Conservation (phyloP, 768 basidiomycete genomes). For the Amanita phalloides region DNA sequence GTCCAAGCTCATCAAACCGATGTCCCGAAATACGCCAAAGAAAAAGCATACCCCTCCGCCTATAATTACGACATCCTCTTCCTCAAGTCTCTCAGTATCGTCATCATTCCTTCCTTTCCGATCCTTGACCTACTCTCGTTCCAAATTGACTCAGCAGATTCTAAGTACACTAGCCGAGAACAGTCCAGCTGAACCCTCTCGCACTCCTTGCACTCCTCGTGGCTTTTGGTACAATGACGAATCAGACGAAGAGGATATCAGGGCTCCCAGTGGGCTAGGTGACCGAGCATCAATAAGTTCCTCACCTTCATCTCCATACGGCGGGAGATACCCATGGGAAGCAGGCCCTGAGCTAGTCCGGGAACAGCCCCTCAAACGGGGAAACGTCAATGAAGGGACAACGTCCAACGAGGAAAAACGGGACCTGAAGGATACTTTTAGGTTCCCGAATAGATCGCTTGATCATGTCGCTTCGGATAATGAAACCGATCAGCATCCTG, state of each 20-base stretch:
- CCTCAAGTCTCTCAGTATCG: not conserved
- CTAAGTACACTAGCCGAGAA: not conserved
- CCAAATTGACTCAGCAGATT: not conserved
- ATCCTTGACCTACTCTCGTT: conserved; percentile 1
- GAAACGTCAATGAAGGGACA: not conserved
- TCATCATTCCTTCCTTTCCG: not conserved
- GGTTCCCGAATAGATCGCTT: conserved; percentile 1
- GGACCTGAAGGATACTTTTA: not conserved
- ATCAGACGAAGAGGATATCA: conserved; percentile 25
- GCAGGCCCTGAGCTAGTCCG: not conserved
- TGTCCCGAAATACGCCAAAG: not conserved
- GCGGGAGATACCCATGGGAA: conserved; percentile 7
- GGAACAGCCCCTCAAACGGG: not conserved
- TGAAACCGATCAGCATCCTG: not conserved
- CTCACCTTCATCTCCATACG: conserved; percentile 24
- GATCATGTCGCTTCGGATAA: not conserved
- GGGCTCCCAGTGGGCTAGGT: conserved; percentile 35
- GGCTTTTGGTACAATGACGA: conserved; percentile 6
- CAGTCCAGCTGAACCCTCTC: not conserved
- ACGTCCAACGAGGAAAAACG: not conserved
- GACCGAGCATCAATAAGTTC: conserved; percentile 25
- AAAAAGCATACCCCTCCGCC: not conserved
- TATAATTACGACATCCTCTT: not conserved
- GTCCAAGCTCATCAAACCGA: not conserved
- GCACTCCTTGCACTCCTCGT: not conserved